Evolutionary conservation across 768 basidiomycete species (phyloP), one percentile per base, ranked within the genome.

Genomic region (Leccinellum albellum): DNA sequence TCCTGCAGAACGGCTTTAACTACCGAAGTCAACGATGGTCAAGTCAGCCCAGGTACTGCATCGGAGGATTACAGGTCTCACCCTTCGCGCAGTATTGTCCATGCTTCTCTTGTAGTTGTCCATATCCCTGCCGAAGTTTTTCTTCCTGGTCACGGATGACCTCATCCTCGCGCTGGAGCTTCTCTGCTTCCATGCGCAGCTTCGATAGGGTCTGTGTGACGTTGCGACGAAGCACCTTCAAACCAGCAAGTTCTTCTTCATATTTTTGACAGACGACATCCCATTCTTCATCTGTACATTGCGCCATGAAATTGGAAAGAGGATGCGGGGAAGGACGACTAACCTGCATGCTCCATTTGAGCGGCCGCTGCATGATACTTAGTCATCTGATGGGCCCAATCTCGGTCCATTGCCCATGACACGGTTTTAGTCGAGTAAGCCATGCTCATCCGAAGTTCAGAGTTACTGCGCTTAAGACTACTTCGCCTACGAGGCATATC

Each of bases 361-460:
- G 74, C 74, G 21, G 76, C 65, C 12, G 73, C 71, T 55, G 74
- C 67, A 17, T 76, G 70, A 55, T 77, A 78, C 58, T 81, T 81
- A 33, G 77, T 75, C 56, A 86, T 75, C 61, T 85, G 83, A 8
- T 77, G 78, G 26, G 78, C 75, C 73, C 84, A 78, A 53, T 85
- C 85, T 13, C 77, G 79, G 57, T 85, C 80, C 71, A 87, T 88
- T 24, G 88, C 87, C 87, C 87, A 89, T 35, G 87, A 86, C 8
- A 89, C 87, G 6, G 82, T 80, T 72, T 89, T 89, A 17, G 77
- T 70, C 28, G 82, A 74, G 58, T 85, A 82, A 32, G 69, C 73
- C 61, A 76, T 63, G 42, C 79, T 82, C 58, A 80, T 72, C 53
- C 73, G 69, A 65, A 77, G 74, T 50, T 74, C 75, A 57, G 72